A percentile compares a stretch with the other conserved stretches of the same genome.
Conservation (phyloP, 805 yeast genomes). For the Wickerhamomyces subpelliculosus region DNA sequence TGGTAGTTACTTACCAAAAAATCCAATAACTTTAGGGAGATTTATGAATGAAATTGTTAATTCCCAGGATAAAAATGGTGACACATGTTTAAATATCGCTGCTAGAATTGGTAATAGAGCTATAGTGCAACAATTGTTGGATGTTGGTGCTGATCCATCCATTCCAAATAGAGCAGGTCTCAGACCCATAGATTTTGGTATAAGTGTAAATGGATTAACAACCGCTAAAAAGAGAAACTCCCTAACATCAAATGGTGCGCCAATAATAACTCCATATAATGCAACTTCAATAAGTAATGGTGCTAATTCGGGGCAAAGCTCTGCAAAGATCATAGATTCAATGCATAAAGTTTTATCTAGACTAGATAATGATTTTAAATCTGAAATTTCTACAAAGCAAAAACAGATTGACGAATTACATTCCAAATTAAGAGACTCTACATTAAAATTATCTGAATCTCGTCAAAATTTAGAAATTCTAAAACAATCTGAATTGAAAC, state of each 20-base stretch:
- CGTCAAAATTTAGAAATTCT: conserved; percentile 47
- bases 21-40: conserved; percentile 43
- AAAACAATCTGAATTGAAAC: conserved; percentile 33
- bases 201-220: conserved; percentile 33
- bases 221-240: not conserved
- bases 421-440: conserved; percentile 49
- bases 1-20: conserved; percentile 38
- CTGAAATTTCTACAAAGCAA: conserved; percentile 49
- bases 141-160: conserved; percentile 80
- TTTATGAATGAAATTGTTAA: conserved; percentile 71
- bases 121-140: conserved; percentile 72
- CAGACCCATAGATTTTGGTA: conserved; percentile 82
- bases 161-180: conserved; percentile 82
- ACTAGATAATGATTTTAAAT: conserved; percentile 52
- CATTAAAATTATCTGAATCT: conserved; percentile 40
- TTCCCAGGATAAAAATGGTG: conserved; percentile 89
- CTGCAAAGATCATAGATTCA: conserved; percentile 39
- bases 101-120: conserved; percentile 81
- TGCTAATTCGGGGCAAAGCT: conserved; percentile 13
- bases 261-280: not conserved
- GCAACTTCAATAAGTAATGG: not conserved
- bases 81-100: conserved; percentile 89
- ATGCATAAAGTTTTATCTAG: conserved; percentile 43
- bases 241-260: not conserved
- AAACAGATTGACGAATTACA: conserved; percentile 46